Percentiles rank a stretch among this genome's conserved stretches.
These are phyloP conservation scores for Aspergillus ostianus DNA, from an alignment of 495 filamentous ascomycete genomes.

Conservation along the genomic window DNA sequence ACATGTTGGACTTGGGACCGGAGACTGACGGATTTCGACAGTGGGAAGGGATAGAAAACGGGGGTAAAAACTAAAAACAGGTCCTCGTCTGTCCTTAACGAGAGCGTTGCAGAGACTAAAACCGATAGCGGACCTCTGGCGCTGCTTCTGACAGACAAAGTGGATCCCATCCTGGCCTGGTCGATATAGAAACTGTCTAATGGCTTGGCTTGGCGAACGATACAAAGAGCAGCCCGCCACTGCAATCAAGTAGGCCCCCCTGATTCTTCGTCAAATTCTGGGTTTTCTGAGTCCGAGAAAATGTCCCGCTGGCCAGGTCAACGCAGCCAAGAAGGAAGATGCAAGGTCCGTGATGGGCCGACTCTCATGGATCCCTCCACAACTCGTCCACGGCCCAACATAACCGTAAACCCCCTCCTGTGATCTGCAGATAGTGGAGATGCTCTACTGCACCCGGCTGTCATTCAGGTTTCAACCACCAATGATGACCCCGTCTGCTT, in stretches of 20 bases:
- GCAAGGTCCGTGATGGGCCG: background rate
- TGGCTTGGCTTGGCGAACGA: background rate
- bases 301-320: too few relatives aligned
- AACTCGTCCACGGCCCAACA: background rate
- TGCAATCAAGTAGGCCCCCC: background rate
- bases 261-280: background rate
- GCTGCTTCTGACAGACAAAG: background rate
- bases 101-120: background rate
- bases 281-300: background rate
- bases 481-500: background rate
- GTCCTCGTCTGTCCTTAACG: background rate
- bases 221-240: background rate
- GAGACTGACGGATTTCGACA: constrained; percentile 24
- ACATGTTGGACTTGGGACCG: constrained; percentile 21
- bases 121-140: background rate
- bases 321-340: background rate
- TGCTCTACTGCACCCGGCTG: background rate
- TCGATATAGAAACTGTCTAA: background rate
- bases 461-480: background rate
- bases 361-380: background rate
- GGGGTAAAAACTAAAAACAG: background rate
- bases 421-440: background rate
- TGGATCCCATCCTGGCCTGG: background rate
- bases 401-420: background rate
- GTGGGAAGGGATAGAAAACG: constrained; percentile 13